Evolutionary conservation across 768 basidiomycete species (phyloP).

Genomic region (Mycena rebaudengoi): DNA sequence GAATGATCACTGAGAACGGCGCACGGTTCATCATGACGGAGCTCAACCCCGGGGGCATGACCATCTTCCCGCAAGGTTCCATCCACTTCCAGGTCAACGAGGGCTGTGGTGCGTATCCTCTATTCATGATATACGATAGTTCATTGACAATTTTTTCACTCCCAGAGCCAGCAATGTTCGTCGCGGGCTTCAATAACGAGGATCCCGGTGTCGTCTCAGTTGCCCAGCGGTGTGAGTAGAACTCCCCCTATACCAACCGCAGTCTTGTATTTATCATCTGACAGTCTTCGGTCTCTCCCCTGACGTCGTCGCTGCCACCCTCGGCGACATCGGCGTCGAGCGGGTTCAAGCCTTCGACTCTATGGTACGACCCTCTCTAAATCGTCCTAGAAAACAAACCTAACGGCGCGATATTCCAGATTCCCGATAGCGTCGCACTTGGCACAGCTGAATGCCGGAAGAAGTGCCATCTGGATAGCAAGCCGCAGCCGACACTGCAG

Average conservation of each 20-base stretch:
- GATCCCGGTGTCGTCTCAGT: conserved; percentile 23
- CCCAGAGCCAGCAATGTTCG: conserved; percentile 23
- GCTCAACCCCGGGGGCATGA: conserved; percentile 17
- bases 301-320: conserved; percentile 23
- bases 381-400: not conserved
- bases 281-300: conserved; percentile 24
- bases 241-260: not conserved
- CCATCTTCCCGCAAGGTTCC: conserved; percentile 25
- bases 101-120: conserved; percentile 18
- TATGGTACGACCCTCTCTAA: not conserved
- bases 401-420: too few relatives aligned
- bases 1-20: conserved; percentile 27
- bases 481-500: conserved; percentile 10
- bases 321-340: conserved; percentile 22
- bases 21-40: conserved; percentile 28
- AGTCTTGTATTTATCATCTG: not conserved
- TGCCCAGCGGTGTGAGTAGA: conserved; percentile 25
- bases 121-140: conserved; percentile 22
- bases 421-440: conserved; percentile 16
- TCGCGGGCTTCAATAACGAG: conserved; percentile 24
- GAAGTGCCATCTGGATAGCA: conserved; percentile 22
- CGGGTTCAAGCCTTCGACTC: conserved; percentile 13
- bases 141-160: not conserved
- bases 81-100: conserved; percentile 29
- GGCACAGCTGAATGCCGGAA: conserved; percentile 21